A percentile compares a stretch with the other conserved stretches of the same genome.
Conservation (phyloP, 2,329 filamentous ascomycete genomes). For the Pseudocercospora fijiensis region DNA sequence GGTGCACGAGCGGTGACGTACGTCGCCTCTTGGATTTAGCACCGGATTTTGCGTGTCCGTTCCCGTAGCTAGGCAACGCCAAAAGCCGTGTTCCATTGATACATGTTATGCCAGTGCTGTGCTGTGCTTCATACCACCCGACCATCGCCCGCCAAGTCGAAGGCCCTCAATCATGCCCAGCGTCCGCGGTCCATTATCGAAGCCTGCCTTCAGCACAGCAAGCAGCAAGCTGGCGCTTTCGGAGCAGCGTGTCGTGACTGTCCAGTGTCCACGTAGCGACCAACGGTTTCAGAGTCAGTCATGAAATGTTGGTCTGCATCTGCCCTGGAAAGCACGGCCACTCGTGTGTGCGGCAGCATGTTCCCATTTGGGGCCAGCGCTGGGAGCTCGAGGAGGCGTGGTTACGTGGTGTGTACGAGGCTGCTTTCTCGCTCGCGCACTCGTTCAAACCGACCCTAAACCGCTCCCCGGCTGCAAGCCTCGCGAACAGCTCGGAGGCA, state of each 20-base stretch:
- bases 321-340: not conserved
- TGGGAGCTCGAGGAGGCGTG: not conserved
- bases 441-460: conserved; percentile 6
- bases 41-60: conserved; percentile 7
- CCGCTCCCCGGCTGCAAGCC: conserved; percentile 9
- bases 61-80: conserved; percentile 1
- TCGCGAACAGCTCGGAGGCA: conserved; percentile 6
- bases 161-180: not conserved
- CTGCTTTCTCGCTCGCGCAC: conserved; percentile 1
- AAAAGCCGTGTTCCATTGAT: conserved; percentile 6
- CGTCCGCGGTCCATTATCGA: not conserved
- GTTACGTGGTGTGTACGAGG: too few species aligned
- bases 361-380: conserved; percentile 2
- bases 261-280: conserved; percentile 8
- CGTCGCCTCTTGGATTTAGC: not conserved
- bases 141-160: not conserved
- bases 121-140: not conserved
- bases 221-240: not conserved
- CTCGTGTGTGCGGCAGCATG: not conserved
- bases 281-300: conserved; percentile 6
- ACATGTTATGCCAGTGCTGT: not conserved
- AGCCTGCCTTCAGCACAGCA: not conserved
- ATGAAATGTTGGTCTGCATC: conserved; percentile 7
- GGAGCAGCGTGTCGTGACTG: not conserved
- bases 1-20: conserved; percentile 6